Base-by-base conservation (phyloP, 2,329 filamentous ascomycete species). In the Biscogniauxia marginata region DNA sequence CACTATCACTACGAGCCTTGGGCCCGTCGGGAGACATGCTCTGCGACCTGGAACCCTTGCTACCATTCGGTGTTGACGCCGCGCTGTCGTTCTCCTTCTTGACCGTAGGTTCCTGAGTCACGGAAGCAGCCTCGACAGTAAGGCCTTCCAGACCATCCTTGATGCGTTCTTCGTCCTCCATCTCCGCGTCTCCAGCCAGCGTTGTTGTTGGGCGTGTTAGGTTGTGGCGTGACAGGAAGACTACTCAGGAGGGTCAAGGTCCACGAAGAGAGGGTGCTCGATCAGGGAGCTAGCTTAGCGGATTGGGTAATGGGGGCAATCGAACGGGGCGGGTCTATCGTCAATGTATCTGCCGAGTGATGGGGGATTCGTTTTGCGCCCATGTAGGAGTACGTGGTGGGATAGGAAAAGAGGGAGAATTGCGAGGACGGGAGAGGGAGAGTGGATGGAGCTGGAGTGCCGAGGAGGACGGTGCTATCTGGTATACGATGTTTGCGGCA, bases 1-100 rank as follows among this genome's bases (percentile, higher is more conserved):
- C 73, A 70, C 77, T 78, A 53, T 78, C 78, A 63, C 73, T 78
- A 55, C 75, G 75, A 53, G 76, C 73, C 62, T 82, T 82, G 62
- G 68, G 61, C 44, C 74, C 76, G 61, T 78, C 76, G 53, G 74
- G 74, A 51, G 79, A 80, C 65, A 73, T 61, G 59, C 73, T 79
- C 46, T 76, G 71, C 4, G 77, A 76, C 49, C 70, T 67, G 39
- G 74, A 75, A 21, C 70, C 70, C 58, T 76, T 77, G 63, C 71
- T 74, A 39, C 64, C 71, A 61, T 73, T 73, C n/a, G 75, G 72
- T 11, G 76, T 74, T 49, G 74, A 71, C 44, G 73, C 71, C 58
- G 69, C 71, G 61, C 72, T 74, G 25, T 64, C 65, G 54, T 53
- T 47, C 62, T 78, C 77, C 64, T 71, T 75, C 67, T 77, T 78